Base-by-base conservation (phyloP, 192 early-diverging fungal genomes). In the Gryganskiella cystojenkinii region DNA sequence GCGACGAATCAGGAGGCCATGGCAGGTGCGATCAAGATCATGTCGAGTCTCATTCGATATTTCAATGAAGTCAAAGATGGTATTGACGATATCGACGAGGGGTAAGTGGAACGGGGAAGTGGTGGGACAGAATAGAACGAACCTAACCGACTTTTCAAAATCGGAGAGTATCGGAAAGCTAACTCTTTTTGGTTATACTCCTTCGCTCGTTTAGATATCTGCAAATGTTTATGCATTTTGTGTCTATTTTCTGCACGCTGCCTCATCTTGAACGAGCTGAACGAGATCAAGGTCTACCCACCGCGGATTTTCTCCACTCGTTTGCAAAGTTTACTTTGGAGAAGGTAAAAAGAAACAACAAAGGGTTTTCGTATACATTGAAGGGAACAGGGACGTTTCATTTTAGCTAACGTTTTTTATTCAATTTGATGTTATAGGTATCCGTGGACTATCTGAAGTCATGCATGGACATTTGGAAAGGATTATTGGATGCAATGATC, bases 181-280 rank as follows among this genome's bases (percentile, higher is more conserved):
- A n/a, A 9, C 20, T 7, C 33, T 11, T 3, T 8, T 35, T 35
- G 31, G 8, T 33, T 31, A 34, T 22, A 0, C 33, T 56, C 19
- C 52, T 53, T 44, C 42, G 19, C 11, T 20, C 34, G 10, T 35
- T 40, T 49, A 78, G 74, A 20, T 78, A 78, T 50, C 61, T 69
- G 14, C 65, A 78, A 64, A 69, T 69, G 66, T 78, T 78, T 59
- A 78, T 78, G 74, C 66, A 78, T 52, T 78, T 78, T n/a, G 61
- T 78, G 2, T 62, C 74, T 10, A 19, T 78, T 19, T 78, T 78
- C 37, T 78, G 74, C 56, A 69, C 74, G 17, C n/a, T 68, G 46
- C 37, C 46, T 10, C 67, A 78, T 22, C 62, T 78, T 10, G 74
- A 78, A 35, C 60, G 74, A 31, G 74, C 74, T 10, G 74, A 78